A percentile compares a stretch with the other conserved stretches of the same genome.
Evolutionary conservation across 768 basidiomycete species (phyloP).

Genomic region (Russula earlei): DNA sequence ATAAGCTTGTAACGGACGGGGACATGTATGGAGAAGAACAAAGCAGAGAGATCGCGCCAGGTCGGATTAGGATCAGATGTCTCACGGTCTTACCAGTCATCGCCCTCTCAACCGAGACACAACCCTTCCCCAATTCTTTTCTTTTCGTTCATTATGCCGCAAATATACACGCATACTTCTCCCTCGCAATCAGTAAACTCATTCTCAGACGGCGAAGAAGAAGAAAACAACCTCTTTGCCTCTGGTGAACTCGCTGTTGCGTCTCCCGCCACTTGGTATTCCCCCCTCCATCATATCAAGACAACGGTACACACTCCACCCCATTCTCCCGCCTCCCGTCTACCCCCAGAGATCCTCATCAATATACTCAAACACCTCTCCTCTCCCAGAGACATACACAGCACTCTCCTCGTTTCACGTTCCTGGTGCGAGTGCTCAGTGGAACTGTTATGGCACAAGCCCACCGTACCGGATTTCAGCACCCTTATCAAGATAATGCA

Average conservation of each 20-base stretch:
- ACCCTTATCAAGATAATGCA: slow-evolving; percentile 73
- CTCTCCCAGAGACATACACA: slow-evolving; percentile 61
- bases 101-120: background rate
- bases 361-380: slow-evolving; percentile 84
- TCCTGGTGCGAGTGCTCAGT: slow-evolving; percentile 95
- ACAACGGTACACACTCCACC: slow-evolving; percentile 22
- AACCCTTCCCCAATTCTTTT: slow-evolving; percentile 4
- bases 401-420: slow-evolving; percentile 71
- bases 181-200: slow-evolving; percentile 69
- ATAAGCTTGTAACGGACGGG: background rate
- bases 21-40: no score
- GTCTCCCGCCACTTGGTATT: slow-evolving; percentile 51
- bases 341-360: slow-evolving; percentile 89
- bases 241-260: slow-evolving; percentile 30
- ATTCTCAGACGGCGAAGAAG: slow-evolving; percentile 63
- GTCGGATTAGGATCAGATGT: slow-evolving; percentile 6
- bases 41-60: no score
- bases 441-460: slow-evolving; percentile 91
- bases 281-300: slow-evolving; percentile 22
- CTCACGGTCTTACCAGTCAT: background rate
- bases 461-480: slow-evolving; percentile 56
- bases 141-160: slow-evolving; percentile 12
- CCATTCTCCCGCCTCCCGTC: slow-evolving; percentile 49
- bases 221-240: slow-evolving; percentile 43
- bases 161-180: slow-evolving; percentile 34